Evolutionary conservation across 805 yeast species (phyloP), one percentile per base, ranked within the genome.

Genomic region (Kockiozyma suomiensis): DNA sequence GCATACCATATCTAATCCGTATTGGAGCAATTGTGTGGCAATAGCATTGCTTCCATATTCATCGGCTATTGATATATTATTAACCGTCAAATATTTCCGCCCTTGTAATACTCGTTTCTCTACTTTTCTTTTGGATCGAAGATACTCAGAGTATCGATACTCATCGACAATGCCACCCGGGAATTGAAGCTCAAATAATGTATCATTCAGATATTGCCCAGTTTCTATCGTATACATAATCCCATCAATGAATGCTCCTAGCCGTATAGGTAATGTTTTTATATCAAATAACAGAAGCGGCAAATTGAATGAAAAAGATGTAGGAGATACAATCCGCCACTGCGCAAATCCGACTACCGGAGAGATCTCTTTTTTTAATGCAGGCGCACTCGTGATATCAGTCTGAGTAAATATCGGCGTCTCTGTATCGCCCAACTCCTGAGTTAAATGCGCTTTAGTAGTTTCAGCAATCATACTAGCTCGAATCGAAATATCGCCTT

Each of bases 1-100:
- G 23, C 50, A 13, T 25, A 56, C 59, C 65, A 61, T 58, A 48
- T 61, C 65, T 7, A 54, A 32, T 8, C 65, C 65, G 38, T 61
- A 61, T 25, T 58, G 54, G 13, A 61, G 26, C 25, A 61, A 42
- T 28, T 38, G 52, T 3, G 57, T 10, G 6, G 42, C 54, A n/a
- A 58, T 46, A 3, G 50, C 56, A 21, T 37, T 55, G 26, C 48
- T 33, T n/a, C 42, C 12, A n/a, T n/a, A 21, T 3, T 40, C 41
- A n/a, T n/a, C 30, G 13, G 45, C 53, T 3, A 41, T 40, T 8
- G 35, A 15, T 23, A 52, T 4, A 26, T 40, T 37, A 7, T 35
- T 17, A 8, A 46, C 43, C 3, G 43, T 54, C 23, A 47, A 25
- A 33, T 54, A 54, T 33, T 21, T 37, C 25, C 53, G 28, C 6